Evolutionary conservation across 2,329 filamentous ascomycete species (phyloP), one percentile per base, ranked within the genome.

Genomic region (Plenodomus tracheiphilus): DNA sequence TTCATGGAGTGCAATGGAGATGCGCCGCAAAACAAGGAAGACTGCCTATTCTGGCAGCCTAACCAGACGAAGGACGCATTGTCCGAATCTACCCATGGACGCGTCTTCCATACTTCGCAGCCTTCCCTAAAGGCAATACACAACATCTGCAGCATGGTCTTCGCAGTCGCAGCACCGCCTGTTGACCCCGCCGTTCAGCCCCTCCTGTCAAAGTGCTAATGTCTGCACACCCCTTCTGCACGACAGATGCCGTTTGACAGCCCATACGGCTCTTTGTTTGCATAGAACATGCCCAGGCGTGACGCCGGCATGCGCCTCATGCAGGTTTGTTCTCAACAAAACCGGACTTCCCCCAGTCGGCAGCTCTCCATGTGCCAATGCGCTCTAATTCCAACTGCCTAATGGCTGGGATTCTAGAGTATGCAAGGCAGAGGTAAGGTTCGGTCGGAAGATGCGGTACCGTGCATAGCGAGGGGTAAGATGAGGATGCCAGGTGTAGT

Each of bases 291-390:
- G 55, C 51, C 47, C 45, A 53, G 53, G 53, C 59, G 57, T 56
- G 41, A 50, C 48, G 54, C 56, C 52, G 53, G 47, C 60, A 59
- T 34, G 43, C 41, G 15, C 38, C 39, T 22, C 48, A 54, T 55
- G 55, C 59, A 53, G 49, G 40, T 47, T 41, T 47, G 39, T 25
- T 44, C 55, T 53, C 59, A 64, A 62, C 59, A 61, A 58, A 61
- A 57, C 37, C 15, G 15, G 30, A 51, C 41, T 41, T 46, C 35
- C 48, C 20, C 46, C 46, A 46, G 42, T 53, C 48, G 47, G 47
- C 47, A 49, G 21, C 36, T 41, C 42, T 49, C 46, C 51, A 50
- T 40, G 44, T 41, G 43, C 34, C 39, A 42, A 43, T 36, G 17
- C 28, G 41, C 37, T 48, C 38, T 43, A 49, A 36, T 43, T 9